A percentile compares a stretch with the other conserved stretches of the same genome.
Conservation (phyloP, 1,284 basidiomycete genomes). For the Pseudozyma hubeiensis region DNA sequence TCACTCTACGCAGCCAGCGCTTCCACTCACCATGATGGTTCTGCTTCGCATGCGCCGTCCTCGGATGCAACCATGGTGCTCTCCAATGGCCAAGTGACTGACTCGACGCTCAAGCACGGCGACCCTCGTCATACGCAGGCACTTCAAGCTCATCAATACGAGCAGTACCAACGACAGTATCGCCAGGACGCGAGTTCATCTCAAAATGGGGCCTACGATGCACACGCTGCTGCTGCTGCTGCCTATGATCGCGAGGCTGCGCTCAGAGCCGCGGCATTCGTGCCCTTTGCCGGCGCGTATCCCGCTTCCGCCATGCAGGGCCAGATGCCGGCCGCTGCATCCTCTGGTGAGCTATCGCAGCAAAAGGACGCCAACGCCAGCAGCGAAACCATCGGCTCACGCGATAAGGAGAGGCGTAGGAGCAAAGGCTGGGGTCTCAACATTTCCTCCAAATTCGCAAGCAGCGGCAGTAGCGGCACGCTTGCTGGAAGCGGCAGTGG, state of each 20-base stretch:
- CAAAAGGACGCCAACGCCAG: constrained; percentile 46
- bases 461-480: constrained; percentile 29
- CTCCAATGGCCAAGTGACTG: constrained; percentile 34
- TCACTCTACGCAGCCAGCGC: constrained; percentile 49
- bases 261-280: constrained; percentile 17
- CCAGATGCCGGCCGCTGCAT: constrained; percentile 17
- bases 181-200: constrained; percentile 20
- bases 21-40: constrained; percentile 39
- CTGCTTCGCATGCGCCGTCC: constrained; percentile 20
- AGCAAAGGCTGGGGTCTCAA: constrained; percentile 57
- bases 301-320: constrained; percentile 7
- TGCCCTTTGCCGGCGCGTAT: constrained; percentile 14
- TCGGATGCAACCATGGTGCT: constrained; percentile 22
- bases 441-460: constrained; percentile 45
- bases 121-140: constrained; percentile 26
- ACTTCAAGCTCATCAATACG: constrained; percentile 42
- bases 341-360: constrained; percentile 43
- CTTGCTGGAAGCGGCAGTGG: constrained; percentile 22
- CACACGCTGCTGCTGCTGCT: constrained; percentile 18
- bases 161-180: constrained; percentile 43
- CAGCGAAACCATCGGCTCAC: constrained; percentile 51
- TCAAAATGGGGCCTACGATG: constrained; percentile 31
- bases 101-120: constrained; percentile 25
- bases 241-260: constrained; percentile 25
- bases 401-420: constrained; percentile 42